These are phyloP conservation scores for Phytopythium cucurbitacearum DNA, from an alignment of 352 stramenopile genomes.

Conservation along the genomic window DNA sequence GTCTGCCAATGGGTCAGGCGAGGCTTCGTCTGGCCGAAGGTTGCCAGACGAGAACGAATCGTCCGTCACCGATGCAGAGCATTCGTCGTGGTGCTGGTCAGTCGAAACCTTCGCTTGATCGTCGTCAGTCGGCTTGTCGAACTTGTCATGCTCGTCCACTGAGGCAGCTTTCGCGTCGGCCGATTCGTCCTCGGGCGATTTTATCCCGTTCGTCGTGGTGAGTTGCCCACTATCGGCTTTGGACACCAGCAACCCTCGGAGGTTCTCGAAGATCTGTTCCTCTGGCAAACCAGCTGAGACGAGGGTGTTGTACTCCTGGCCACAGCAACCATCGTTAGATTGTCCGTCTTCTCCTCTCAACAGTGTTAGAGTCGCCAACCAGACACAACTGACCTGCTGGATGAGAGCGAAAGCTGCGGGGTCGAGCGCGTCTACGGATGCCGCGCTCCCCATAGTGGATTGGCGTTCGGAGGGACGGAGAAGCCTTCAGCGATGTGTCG, in stretches of 20 bases:
- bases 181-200: no score
- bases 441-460: conserved; percentile 3
- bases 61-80: no score
- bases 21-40: not conserved
- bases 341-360: not conserved
- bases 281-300: conserved; percentile 28
- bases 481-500: no score
- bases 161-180: no score
- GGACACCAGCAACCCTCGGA: conserved; percentile 29
- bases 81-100: no score
- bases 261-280: conserved; percentile 34
- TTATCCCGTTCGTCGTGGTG: no score
- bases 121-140: no score
- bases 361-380: not conserved
- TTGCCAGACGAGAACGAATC: no score
- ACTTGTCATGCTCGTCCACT: no score
- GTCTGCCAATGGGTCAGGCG: conserved; percentile 1
- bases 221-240: not conserved
- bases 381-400: not conserved
- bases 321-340: not conserved
- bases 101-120: no score
- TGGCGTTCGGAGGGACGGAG: no score
- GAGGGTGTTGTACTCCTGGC: conserved; percentile 31
- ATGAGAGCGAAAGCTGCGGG: conserved; percentile 2
- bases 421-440: conserved; percentile 1